Conservation (phyloP, 2,329 filamentous ascomycete genomes). For the Calonectria fujianensis region DNA sequence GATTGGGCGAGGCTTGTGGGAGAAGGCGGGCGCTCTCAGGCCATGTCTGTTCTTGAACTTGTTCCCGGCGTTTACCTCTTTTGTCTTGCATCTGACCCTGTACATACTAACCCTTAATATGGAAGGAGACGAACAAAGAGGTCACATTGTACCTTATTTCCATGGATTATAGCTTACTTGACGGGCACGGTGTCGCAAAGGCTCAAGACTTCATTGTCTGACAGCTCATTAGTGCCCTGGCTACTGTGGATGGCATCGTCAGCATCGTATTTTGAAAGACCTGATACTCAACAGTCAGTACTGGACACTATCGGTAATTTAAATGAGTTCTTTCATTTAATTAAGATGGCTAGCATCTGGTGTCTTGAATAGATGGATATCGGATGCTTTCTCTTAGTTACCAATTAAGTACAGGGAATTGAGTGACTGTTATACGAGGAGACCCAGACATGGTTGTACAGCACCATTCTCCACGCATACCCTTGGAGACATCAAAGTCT, state of each 20-base stretch:
- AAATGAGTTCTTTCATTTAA: no score
- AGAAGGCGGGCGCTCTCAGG: background rate
- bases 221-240: background rate
- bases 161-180: background rate
- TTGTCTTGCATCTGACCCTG: background rate
- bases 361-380: no score
- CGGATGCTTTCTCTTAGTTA: no score
- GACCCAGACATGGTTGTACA: no score
- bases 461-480: no score
- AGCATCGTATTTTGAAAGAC: no score
- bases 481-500: no score
- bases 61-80: background rate
- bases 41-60: background rate
- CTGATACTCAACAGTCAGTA: no score
- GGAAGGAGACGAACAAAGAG: background rate
- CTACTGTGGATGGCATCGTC: background rate
- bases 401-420: no score
- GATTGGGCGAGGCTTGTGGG: background rate
- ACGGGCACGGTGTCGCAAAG: background rate
- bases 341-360: no score
- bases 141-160: background rate
- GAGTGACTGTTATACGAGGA: no score
- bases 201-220: background rate
- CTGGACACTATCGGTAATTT: no score
- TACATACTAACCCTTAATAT: background rate